Evolutionary conservation across 2,329 filamentous ascomycete species (phyloP), one percentile per base, ranked within the genome.

Genomic region (Aureobasidium uvarum): DNA sequence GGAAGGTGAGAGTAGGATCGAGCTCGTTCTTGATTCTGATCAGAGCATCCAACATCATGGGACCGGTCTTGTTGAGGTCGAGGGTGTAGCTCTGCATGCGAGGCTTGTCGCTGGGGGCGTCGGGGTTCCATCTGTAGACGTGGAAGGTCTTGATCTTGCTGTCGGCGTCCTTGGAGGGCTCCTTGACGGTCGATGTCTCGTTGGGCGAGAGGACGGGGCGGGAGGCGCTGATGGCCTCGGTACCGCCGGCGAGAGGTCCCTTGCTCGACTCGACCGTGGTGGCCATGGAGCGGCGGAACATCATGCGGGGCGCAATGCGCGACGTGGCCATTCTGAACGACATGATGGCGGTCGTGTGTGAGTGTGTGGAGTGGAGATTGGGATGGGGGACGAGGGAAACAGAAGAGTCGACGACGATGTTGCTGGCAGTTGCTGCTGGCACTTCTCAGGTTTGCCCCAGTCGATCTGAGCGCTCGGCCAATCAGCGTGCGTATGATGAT

Each of bases 1-100:
- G 87, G 85, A 99, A 99, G 64, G 95, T 98, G 74, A 99, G 81
- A 52, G 95, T 98, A 60, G 95, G 92, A 79, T 99, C 95, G 69
- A 96, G 81, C 85, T 99, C 95, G 80, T 99, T 99, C 90, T 99
- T 99, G 81, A 99, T 97, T 74, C 94, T 85, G 78, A 99, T 95
- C 74, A 99, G 83, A 65, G 95, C 95, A 79, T 99, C 95, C 74
- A 99, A 81, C 81, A 99, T 89, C 95, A 99, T 99, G 71, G 95
- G 95, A 38, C 95, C 95, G 48, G 95, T 99, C 89, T 98, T 97
- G 85, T 98, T 98, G 73, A 99, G 82, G 77, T 99, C 95, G 74
- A 99, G 84, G 41, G 90, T 91, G 82, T 98, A 99, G 71, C 86
- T 86, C 84, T 99, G 92, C 91, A 99, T 96, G 78, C 84, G 85